phyloP scores from a whole-genome alignment of 2,329 filamentous ascomycete genomes.

The Stemphylium lycopersici region DNA sequence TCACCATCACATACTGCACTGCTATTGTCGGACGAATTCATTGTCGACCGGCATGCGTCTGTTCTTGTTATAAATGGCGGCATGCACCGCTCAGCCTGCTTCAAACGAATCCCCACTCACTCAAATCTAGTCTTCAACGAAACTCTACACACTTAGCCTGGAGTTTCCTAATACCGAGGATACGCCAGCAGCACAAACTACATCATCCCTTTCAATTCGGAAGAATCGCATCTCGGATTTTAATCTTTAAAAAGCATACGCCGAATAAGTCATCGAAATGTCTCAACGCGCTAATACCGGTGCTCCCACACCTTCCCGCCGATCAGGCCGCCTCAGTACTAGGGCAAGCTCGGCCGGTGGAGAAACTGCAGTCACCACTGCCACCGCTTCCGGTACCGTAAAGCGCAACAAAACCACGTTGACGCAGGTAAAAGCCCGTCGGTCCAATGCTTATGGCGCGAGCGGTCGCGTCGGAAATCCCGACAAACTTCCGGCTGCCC shows the following conservation, averaged over 20 bases:
- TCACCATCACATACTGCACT: neutral
- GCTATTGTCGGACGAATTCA: neutral
- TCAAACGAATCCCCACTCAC: slow-evolving; percentile 8
- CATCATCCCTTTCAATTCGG: neutral
- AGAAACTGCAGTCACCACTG: slow-evolving; percentile 28
- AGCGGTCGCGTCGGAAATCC: slow-evolving; percentile 41
- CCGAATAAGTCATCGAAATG: slow-evolving; percentile 20
- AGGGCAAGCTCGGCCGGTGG: slow-evolving; percentile 36
- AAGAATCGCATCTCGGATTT: too few relatives aligned
- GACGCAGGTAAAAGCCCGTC: slow-evolving; percentile 38
- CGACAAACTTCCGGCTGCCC: slow-evolving; percentile 33
- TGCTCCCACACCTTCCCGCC: slow-evolving; percentile 37
- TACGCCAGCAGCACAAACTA: neutral
- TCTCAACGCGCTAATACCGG: slow-evolving; percentile 28
- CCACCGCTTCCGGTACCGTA: slow-evolving; percentile 22
- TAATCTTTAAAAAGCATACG: neutral
- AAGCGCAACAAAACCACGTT: slow-evolving; percentile 34
- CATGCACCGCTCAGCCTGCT: neutral
- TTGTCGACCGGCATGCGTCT: neutral
- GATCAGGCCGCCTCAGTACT: slow-evolving; percentile 36
- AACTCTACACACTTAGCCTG: neutral
- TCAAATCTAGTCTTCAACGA: neutral
- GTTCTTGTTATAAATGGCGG: neutral
- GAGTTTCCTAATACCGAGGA: neutral
- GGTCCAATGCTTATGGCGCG: slow-evolving; percentile 48